Conservation (phyloP, 192 early-diverging fungal genomes). For the Borealophlyctis nickersoniae region DNA sequence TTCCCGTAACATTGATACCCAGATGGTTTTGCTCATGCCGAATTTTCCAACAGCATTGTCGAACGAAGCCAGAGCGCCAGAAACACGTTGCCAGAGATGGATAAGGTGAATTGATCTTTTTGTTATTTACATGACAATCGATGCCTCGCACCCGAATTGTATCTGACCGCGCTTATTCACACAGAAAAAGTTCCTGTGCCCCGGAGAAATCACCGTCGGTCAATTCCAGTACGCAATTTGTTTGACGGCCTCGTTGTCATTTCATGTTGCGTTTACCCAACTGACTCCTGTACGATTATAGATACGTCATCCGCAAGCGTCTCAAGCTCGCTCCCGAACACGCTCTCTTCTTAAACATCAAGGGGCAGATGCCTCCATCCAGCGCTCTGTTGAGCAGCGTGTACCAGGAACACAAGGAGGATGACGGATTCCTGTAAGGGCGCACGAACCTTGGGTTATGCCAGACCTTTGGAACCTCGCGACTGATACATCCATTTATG, state of each 20-base stretch:
- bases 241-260: too few relatives aligned
- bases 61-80: background rate
- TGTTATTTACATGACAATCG: background rate
- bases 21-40: too few relatives aligned
- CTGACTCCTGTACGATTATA: too few relatives aligned
- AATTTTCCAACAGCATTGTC: constrained; percentile 6
- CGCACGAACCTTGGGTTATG: background rate
- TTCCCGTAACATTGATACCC: too few relatives aligned
- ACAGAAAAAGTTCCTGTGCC: constrained; percentile 14
- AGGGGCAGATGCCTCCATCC: constrained; percentile 78
- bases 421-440: constrained; percentile 80
- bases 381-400: constrained; percentile 81
- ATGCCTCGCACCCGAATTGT: background rate
- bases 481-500: constrained; percentile 34
- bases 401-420: constrained; percentile 87
- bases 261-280: too few relatives aligned
- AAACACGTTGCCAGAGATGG: constrained; percentile 1
- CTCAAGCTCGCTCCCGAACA: constrained; percentile 62
- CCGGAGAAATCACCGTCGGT: constrained; percentile 11
- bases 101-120: constrained; percentile 1
- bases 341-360: constrained; percentile 95
- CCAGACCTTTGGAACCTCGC: background rate
- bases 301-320: constrained; percentile 24
- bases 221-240: too few relatives aligned
- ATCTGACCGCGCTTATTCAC: background rate